phyloP scores from a whole-genome alignment of 2,329 filamentous ascomycete species.

The Pseudocercospora fuligena region DNA sequence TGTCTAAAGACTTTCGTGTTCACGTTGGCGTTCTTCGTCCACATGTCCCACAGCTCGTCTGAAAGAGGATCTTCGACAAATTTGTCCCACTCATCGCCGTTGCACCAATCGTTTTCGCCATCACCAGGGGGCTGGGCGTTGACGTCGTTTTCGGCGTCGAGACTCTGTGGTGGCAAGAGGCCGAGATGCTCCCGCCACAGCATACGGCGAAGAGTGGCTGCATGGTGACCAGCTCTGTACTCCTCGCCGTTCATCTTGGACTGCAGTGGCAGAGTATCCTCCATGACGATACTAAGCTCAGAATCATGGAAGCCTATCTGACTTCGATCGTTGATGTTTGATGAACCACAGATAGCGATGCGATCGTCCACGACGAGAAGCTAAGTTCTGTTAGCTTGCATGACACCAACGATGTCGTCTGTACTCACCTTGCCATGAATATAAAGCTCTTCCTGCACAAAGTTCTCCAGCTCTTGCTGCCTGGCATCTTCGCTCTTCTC shows the following conservation, averaged over 20 bases:
- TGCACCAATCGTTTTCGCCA: constrained; percentile 74
- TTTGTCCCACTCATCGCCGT: constrained; percentile 66
- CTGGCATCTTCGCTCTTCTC: constrained; percentile 52
- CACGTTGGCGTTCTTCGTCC: constrained; percentile 69
- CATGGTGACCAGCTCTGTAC: constrained; percentile 80
- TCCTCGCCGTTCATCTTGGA: constrained; percentile 79
- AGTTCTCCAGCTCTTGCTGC: constrained; percentile 80
- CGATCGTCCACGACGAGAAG: constrained; percentile 83
- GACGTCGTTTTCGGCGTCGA: constrained; percentile 67
- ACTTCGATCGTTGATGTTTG: constrained; percentile 87
- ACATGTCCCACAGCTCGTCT: constrained; percentile 65
- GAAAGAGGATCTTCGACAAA: constrained; percentile 65
- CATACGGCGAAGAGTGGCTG: constrained; percentile 77
- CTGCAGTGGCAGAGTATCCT: constrained; percentile 73
- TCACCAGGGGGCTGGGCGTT: constrained; percentile 79
- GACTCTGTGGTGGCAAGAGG: constrained; percentile 72
- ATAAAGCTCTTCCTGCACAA: constrained; percentile 95
- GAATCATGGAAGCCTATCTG: constrained; percentile 89
- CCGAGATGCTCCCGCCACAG: constrained; percentile 93
- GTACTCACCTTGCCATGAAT: constrained; percentile 79
- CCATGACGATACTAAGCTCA: constrained; percentile 87
- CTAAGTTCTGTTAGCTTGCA: constrained; percentile 29
- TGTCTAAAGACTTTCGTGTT: constrained; percentile 80
- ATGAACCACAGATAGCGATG: constrained; percentile 70
- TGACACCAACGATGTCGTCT: not conserved